A percentile compares a stretch with the other conserved stretches of the same genome.
These are phyloP conservation scores for Pythium sukuiense DNA, from an alignment of 352 stramenopile species.

Conservation along the genomic window DNA sequence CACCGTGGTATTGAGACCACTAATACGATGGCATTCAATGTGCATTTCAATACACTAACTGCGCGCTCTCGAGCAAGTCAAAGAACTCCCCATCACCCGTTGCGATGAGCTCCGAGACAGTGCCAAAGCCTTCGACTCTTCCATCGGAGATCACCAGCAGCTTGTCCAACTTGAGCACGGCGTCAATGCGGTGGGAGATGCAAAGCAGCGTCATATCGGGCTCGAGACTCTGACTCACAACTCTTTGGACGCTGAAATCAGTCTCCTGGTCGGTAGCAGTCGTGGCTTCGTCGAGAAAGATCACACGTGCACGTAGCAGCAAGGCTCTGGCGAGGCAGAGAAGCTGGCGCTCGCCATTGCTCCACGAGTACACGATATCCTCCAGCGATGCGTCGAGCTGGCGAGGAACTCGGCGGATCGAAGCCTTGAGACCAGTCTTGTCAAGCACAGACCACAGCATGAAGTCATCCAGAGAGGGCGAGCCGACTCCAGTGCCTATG, in stretches of 20 bases:
- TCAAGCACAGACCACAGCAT: constrained; percentile 73
- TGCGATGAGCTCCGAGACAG: constrained; percentile 22
- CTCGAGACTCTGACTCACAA: constrained; percentile 88
- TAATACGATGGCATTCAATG: not conserved
- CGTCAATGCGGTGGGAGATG: constrained; percentile 93
- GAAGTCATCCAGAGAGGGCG: constrained; percentile 46
- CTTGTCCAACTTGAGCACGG: constrained; percentile 91
- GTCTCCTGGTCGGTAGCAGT: constrained; percentile 71
- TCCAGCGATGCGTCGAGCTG: constrained; percentile 35
- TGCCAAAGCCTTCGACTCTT: constrained; percentile 40
- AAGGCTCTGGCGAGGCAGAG: constrained; percentile 93
- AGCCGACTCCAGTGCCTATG: constrained; percentile 4
- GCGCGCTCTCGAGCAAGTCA: constrained; percentile 30
- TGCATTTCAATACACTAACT: constrained; percentile 26
- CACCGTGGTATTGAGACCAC: not conserved
- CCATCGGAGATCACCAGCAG: constrained; percentile 90
- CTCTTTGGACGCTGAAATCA: constrained; percentile 67
- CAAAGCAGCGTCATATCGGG: constrained; percentile 89
- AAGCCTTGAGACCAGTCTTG: constrained; percentile 61
- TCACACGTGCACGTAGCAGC: constrained; percentile 78
- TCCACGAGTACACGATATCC: constrained; percentile 91
- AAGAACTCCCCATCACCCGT: constrained; percentile 30
- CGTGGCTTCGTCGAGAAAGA: constrained; percentile 96
- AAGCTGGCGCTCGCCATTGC: constrained; percentile 92
- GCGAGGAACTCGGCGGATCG: constrained; percentile 28